phyloP scores from a whole-genome alignment of 108 stramenopile species.

The Fistulifera pelliculosa region DNA sequence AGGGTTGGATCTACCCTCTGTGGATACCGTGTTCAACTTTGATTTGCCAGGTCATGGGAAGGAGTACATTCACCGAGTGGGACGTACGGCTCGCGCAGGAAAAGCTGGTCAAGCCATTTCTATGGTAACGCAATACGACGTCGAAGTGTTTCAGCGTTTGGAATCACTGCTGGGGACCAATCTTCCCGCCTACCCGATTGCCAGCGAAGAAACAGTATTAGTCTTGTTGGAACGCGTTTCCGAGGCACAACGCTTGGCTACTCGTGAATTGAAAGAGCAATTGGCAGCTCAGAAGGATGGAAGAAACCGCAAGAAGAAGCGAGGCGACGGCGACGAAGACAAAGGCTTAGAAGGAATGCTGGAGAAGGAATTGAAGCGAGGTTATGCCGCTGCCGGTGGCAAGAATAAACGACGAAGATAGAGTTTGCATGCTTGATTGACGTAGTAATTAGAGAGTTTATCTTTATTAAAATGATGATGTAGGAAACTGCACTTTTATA shows the following conservation, averaged over 20 bases:
- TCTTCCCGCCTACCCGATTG: constrained; percentile 73
- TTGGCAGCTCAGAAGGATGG: constrained; percentile 34
- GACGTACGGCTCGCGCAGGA: constrained; percentile 96
- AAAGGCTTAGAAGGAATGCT: constrained; percentile 45
- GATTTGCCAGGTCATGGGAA: constrained; percentile 94
- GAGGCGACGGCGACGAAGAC: constrained; percentile 22
- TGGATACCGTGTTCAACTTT: constrained; percentile 95
- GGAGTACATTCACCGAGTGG: constrained; percentile 98
- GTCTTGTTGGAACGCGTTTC: constrained; percentile 91
- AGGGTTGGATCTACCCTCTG: constrained; percentile 92
- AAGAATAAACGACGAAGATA: constrained; percentile 47
- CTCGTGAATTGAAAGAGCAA: constrained; percentile 84
- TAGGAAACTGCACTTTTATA: no score
- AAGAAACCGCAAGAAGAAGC: constrained; percentile 31
- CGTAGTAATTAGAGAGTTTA: no score
- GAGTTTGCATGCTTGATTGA: no score
- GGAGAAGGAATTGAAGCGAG: constrained; percentile 42
- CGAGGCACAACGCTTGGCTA: constrained; percentile 92
- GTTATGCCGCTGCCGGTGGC: constrained; percentile 43
- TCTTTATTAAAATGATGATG: no score
- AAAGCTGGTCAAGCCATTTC: constrained; percentile 92
- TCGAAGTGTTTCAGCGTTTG: constrained; percentile 95
- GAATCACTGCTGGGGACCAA: constrained; percentile 86
- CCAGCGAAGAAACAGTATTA: constrained; percentile 85
- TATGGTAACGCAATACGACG: constrained; percentile 98